Evolutionary conservation across 2,329 filamentous ascomycete genomes (phyloP).

Genomic region (Fusarium buxicola): DNA sequence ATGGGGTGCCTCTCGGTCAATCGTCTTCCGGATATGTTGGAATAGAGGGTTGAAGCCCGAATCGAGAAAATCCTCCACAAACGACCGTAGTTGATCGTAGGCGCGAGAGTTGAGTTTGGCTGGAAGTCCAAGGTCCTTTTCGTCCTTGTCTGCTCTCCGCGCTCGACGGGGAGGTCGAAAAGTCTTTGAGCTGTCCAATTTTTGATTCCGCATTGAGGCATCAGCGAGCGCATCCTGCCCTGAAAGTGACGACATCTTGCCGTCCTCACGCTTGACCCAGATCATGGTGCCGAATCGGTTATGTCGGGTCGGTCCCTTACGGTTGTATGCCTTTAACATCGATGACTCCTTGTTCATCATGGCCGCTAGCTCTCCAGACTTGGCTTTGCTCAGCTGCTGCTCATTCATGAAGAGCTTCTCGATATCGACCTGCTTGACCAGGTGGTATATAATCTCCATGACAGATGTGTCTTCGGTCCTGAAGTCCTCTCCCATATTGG

Average conservation of each 20-base stretch:
- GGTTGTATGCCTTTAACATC: slow-evolving; percentile 82
- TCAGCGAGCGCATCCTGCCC: slow-evolving; percentile 87
- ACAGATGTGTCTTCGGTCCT: slow-evolving; percentile 88
- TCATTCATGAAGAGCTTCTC: slow-evolving; percentile 88
- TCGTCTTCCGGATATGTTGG: slow-evolving; percentile 83
- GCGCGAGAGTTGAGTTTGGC: slow-evolving; percentile 77
- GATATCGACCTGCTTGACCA: slow-evolving; percentile 89
- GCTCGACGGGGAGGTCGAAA: slow-evolving; percentile 83
- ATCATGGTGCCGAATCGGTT: slow-evolving; percentile 97
- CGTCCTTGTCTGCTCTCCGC: slow-evolving; percentile 70
- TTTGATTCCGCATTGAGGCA: slow-evolving; percentile 77
- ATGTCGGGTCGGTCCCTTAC: slow-evolving; percentile 85
- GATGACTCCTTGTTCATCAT: slow-evolving; percentile 85
- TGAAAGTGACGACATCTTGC: slow-evolving; percentile 86
- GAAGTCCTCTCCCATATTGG: slow-evolving; percentile 95
- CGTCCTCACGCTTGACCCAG: slow-evolving; percentile 90
- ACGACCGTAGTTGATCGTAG: slow-evolving; percentile 80
- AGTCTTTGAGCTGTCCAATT: slow-evolving; percentile 91
- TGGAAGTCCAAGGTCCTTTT: slow-evolving; percentile 80
- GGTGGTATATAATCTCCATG: slow-evolving; percentile 90
- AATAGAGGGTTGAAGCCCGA: slow-evolving; percentile 96
- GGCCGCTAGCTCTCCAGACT: slow-evolving; percentile 77
- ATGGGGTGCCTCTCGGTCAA: slow-evolving; percentile 89
- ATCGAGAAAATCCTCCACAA: slow-evolving; percentile 94
- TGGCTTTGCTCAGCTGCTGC: slow-evolving; percentile 74